Evolutionary conservation across 345 rosid species (phyloP).

Genomic region (Camelina sativa): DNA sequence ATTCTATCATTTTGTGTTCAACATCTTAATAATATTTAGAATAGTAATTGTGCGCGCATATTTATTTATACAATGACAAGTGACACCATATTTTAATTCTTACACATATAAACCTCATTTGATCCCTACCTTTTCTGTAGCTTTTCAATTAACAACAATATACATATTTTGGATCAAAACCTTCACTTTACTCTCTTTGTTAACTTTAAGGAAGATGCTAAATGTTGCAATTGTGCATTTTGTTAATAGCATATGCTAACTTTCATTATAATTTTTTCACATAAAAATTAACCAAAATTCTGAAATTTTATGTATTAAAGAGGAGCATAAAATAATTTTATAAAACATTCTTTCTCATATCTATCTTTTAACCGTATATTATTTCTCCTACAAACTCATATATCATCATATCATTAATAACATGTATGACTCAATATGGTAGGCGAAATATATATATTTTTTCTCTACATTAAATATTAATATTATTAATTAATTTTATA

Average conservation of each 20-base stretch:
- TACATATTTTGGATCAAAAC: slow-evolving; percentile 15
- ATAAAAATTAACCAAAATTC: neutral
- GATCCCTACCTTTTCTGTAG: slow-evolving; percentile 7
- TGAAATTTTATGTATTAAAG: neutral
- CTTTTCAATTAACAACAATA: slow-evolving; percentile 24
- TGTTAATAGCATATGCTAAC: slow-evolving; percentile 48
- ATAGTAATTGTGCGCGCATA: neutral
- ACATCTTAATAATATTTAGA: slow-evolving; percentile 4
- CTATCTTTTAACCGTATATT: no score
- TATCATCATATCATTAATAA: no score
- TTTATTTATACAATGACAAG: no score
- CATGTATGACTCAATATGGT: no score
- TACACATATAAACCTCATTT: slow-evolving; percentile 20
- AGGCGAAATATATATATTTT: no score
- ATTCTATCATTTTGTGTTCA: neutral
- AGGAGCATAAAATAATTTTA: neutral
- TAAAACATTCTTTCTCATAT: no score
- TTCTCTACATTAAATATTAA: no score
- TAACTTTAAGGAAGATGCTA: slow-evolving; percentile 48
- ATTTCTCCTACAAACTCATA: no score
- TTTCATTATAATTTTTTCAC: neutral
- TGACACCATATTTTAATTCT: neutral
- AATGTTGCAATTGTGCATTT: slow-evolving; percentile 40
- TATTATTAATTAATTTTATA: no score
- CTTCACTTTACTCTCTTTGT: slow-evolving; percentile 16